Conservation (phyloP, 1,284 basidiomycete genomes). For the Pterulicium gracile region DNA sequence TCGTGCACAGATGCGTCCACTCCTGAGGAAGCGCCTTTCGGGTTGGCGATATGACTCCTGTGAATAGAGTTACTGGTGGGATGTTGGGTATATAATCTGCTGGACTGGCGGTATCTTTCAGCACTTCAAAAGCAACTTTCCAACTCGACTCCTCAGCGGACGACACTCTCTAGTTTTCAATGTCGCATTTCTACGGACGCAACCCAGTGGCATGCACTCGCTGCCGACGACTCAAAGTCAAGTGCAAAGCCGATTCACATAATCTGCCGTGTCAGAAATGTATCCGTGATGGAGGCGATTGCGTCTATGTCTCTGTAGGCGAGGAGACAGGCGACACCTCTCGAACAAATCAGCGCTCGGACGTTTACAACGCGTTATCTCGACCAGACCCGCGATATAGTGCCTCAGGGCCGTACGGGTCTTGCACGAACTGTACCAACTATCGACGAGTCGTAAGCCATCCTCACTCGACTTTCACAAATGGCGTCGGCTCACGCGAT, state of each 20-base stretch:
- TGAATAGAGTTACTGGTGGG: no score
- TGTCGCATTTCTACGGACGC: slow-evolving; percentile 2
- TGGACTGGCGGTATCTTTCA: no score
- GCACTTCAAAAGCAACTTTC: no score
- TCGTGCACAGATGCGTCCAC: no score
- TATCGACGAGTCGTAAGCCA: no score
- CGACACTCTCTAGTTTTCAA: no score
- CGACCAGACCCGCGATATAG: background rate
- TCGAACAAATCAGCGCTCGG: background rate
- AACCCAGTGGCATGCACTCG: background rate
- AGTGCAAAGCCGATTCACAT: background rate
- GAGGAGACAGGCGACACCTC: background rate
- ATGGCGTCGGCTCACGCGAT: no score
- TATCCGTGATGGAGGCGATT: background rate
- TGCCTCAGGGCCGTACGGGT: background rate
- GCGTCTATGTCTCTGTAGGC: background rate
- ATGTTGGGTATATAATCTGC: no score
- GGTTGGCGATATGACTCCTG: no score
- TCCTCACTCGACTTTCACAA: no score
- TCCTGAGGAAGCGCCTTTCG: no score
- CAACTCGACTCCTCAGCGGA: no score
- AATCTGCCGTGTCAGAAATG: slow-evolving; percentile 1
- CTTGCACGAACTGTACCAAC: background rate
- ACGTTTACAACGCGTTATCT: background rate
- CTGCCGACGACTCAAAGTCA: slow-evolving; percentile 1